Evolutionary conservation across 2,329 filamentous ascomycete genomes (phyloP), one percentile per base, ranked within the genome.

Genomic region (Alternaria burnsii): DNA sequence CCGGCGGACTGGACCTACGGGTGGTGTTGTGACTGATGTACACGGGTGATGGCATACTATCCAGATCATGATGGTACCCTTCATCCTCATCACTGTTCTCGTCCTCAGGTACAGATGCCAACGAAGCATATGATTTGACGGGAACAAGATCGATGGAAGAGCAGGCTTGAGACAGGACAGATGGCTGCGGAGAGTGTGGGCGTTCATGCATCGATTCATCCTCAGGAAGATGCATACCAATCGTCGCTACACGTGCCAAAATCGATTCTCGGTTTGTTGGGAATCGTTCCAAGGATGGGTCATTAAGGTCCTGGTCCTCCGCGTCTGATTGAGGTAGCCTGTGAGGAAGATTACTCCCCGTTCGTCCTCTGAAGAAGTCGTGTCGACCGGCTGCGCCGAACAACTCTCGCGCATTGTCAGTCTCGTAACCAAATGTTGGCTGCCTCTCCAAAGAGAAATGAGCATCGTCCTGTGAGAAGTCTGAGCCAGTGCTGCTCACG

Each of bases 101-200:
- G 2, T 56, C 71, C 53, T 72, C 70, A 0, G 62, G 68, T 11
- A 75, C 72, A 46, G 73, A 69, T 2, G 70, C 68, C n/a, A 77
- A 53, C 4, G 72, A 76, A 3, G 62, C 59, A 44, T 74, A 67
- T 2, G 72, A 73, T 22, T 69, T 71, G 22, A 71, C 69, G 0
- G 69, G 69, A 4, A 32, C 61, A 5, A 75, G 70, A 20, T 75
- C 69, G n/a, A 69, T 68, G 2, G 74, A 76, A 14, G 74, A 76
- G 52, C 71, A 72, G 4, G 75, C 65, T 55, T 74, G 72, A 3
- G 74, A 76, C 4, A 68, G 30, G 5, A 71, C 66, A 7, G 69
- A 70, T 8, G 62, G 43, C 9, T 66, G 66, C 9, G 75, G 73
- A 3, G 74, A 76, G 41, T 66, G 62, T 8, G 65, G 38, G 12